Conservation (phyloP, 352 stramenopile genomes). For the Globisporangium paroecandrum region DNA sequence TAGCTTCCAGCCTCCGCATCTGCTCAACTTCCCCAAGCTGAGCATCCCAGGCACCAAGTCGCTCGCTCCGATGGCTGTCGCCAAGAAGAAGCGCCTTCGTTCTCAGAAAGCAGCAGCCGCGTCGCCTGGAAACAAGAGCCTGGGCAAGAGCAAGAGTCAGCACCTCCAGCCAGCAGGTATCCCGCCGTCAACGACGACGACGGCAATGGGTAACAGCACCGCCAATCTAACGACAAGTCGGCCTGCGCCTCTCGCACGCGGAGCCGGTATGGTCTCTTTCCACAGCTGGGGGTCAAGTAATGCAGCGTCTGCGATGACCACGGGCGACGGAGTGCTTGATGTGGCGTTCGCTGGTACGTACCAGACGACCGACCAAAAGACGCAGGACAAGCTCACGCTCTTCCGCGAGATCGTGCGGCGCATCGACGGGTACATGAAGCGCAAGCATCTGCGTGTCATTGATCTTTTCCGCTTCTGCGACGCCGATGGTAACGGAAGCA, state of each 20-base stretch:
- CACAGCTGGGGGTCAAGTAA: background rate
- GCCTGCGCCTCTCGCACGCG: background rate
- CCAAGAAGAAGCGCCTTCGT: conserved; percentile 12
- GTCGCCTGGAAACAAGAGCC: background rate
- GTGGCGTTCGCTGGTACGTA: conserved; percentile 50
- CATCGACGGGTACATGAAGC: conserved; percentile 84
- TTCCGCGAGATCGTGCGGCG: conserved; percentile 75
- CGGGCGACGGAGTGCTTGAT: conserved; percentile 22
- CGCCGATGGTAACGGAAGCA: conserved; percentile 71
- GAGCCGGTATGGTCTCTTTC: background rate
- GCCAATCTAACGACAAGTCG: background rate
- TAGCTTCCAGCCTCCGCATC: conserved; percentile 16
- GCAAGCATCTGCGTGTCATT: conserved; percentile 79
- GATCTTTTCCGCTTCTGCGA: conserved; percentile 87
- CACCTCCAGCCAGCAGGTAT: background rate
- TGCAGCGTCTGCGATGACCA: background rate
- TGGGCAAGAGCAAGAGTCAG: conserved; percentile 19
- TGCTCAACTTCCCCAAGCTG: conserved; percentile 52
- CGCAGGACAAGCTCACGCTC: conserved; percentile 63
- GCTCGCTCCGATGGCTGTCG: conserved; percentile 11
- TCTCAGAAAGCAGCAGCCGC: background rate
- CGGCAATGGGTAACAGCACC: background rate
- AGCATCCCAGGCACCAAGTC: conserved; percentile 46
- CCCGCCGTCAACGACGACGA: background rate
- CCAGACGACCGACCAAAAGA: conserved; percentile 61